Conservation (phyloP, 108 stramenopile species). For the Nannochloropsis gaditana region DNA sequence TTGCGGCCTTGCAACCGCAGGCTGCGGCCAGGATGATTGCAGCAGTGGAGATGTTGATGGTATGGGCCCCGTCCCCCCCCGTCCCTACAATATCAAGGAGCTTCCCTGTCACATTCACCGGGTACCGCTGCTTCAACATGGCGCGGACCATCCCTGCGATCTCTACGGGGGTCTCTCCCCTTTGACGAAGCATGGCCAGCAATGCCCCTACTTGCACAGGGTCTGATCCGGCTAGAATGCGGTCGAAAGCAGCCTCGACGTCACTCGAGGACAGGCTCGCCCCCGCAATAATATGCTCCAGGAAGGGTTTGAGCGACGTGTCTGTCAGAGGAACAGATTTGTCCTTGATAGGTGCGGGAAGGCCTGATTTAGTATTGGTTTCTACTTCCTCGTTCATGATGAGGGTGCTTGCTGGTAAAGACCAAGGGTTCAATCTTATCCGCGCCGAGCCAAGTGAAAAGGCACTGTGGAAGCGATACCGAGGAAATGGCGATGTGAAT, state of each 20-base stretch:
- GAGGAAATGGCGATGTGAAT: background rate
- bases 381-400: conserved; percentile 15
- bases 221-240: conserved; percentile 38
- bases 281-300: conserved; percentile 46
- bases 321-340: background rate
- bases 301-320: conserved; percentile 42
- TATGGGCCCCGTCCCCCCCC: conserved; percentile 98
- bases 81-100: conserved; percentile 98
- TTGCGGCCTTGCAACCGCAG: conserved; percentile 74
- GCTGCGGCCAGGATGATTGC: conserved; percentile 90
- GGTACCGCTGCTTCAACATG: conserved; percentile 65
- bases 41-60: conserved; percentile 94
- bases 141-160: conserved; percentile 91
- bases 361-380: background rate
- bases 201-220: conserved; percentile 57
- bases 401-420: background rate
- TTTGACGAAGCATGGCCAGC: conserved; percentile 76
- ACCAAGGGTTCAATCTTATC: background rate
- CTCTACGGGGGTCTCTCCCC: conserved; percentile 82
- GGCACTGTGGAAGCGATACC: too few species aligned
- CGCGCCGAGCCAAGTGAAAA: background rate
- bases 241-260: conserved; percentile 44
- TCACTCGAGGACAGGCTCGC: conserved; percentile 37
- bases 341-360: background rate
- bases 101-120: conserved; percentile 50